Percentiles rank a stretch among this genome's conserved stretches.
phyloP scores from a whole-genome alignment of 306 rosid species.

The Inga laurina region DNA sequence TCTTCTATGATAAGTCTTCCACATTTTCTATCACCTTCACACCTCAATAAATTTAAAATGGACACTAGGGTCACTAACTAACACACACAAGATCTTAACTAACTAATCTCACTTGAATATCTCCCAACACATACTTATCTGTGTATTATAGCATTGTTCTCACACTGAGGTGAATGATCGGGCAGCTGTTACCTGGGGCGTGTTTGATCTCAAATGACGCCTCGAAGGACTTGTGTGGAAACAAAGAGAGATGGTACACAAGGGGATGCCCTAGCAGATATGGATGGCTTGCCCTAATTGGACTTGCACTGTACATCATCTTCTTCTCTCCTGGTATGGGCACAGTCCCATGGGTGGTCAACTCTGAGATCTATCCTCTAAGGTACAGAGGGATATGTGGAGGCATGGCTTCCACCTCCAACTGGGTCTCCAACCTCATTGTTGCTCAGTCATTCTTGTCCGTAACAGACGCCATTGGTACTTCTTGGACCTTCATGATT shows the following conservation, averaged over 20 bases:
- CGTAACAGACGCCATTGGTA: slow-evolving; percentile 54
- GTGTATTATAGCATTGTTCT: background rate
- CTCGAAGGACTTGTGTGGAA: slow-evolving; percentile 33
- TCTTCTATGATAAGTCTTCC: no score
- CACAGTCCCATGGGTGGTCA: slow-evolving; percentile 71
- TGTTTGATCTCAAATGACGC: slow-evolving; percentile 53
- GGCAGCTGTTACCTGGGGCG: slow-evolving; percentile 63
- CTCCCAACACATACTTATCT: background rate
- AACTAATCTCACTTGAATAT: background rate
- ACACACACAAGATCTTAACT: background rate
- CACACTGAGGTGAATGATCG: background rate
- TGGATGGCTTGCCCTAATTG: slow-evolving; percentile 55
- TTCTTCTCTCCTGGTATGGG: slow-evolving; percentile 80
- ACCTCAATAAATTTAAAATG: no score
- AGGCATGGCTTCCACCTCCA: slow-evolving; percentile 71
- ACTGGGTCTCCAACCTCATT: slow-evolving; percentile 60
- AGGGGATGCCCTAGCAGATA: slow-evolving; percentile 62
- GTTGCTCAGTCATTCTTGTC: slow-evolving; percentile 61
- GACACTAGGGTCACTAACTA: background rate
- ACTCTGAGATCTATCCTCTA: slow-evolving; percentile 69
- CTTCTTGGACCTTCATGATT: slow-evolving; percentile 54
- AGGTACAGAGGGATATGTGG: slow-evolving; percentile 64
- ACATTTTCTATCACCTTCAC: no score
- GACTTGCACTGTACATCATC: slow-evolving; percentile 53
- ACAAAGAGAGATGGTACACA: slow-evolving; percentile 56